phyloP scores from a whole-genome alignment of 176 grass and related monocot genomes.

The Carex parvula region DNA sequence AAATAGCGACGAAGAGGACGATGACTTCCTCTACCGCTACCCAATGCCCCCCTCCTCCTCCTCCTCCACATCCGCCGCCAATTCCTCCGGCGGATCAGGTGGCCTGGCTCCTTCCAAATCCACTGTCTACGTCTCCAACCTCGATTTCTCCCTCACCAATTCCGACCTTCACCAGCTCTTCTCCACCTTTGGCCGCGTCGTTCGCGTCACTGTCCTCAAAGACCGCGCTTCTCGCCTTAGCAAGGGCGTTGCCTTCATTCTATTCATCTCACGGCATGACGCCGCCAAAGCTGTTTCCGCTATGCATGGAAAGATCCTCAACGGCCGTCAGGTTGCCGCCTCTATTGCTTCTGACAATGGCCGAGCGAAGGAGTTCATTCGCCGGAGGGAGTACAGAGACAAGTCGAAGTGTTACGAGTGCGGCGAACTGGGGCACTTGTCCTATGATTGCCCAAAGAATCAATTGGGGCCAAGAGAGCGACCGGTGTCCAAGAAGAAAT shows the following conservation, averaged over 20 bases:
- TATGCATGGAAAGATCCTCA: slow-evolving; percentile 46
- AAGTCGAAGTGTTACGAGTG: slow-evolving; percentile 92
- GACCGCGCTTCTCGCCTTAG: slow-evolving; percentile 61
- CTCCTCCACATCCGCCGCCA: neutral
- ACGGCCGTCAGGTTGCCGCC: slow-evolving; percentile 45
- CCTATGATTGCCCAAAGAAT: slow-evolving; percentile 93
- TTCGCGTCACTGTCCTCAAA: slow-evolving; percentile 83
- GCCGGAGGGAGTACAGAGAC: slow-evolving; percentile 78
- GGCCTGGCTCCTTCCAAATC: slow-evolving; percentile 94
- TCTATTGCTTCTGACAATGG: slow-evolving; percentile 91
- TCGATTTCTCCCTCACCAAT: slow-evolving; percentile 87
- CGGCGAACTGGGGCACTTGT: slow-evolving; percentile 73
- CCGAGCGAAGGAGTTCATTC: slow-evolving; percentile 78
- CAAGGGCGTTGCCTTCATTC: slow-evolving; percentile 81
- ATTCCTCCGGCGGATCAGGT: slow-evolving; percentile 45
- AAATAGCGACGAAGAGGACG: slow-evolving; percentile 56
- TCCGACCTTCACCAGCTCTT: slow-evolving; percentile 95
- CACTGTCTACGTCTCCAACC: slow-evolving; percentile 84
- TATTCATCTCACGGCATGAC: slow-evolving; percentile 69
- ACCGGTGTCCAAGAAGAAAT: slow-evolving; percentile 45
- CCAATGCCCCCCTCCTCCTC: slow-evolving; percentile 34
- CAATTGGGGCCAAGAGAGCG: slow-evolving; percentile 78
- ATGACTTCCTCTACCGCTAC: slow-evolving; percentile 89
- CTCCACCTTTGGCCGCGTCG: slow-evolving; percentile 90
- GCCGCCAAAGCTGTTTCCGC: slow-evolving; percentile 40